Percentiles rank a stretch among this genome's conserved stretches.
These are phyloP conservation scores for Crithidia sp. DNA, from an alignment of 208 protist species.

Conservation along the genomic window DNA sequence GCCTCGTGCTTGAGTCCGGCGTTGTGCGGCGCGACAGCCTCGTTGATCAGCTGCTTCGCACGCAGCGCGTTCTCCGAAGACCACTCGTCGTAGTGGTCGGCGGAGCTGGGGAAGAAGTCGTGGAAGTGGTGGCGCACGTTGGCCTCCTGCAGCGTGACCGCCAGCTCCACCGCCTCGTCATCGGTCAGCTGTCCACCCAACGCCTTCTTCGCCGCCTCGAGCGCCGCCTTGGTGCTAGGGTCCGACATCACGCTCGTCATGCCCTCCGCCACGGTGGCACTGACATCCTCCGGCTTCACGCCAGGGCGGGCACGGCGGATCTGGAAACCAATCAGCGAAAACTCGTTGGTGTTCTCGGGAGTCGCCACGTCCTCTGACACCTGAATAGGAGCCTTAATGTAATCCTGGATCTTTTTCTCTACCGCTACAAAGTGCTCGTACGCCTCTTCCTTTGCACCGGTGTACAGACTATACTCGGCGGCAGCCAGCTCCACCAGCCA, in stretches of 20 bases:
- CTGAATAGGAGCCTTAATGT: constrained; percentile 45
- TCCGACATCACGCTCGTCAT: constrained; percentile 54
- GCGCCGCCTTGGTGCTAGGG: constrained; percentile 27
- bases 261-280: constrained; percentile 53
- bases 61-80: constrained; percentile 42
- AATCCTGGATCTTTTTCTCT: constrained; percentile 60
- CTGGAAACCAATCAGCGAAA: constrained; percentile 67
- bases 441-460: constrained; percentile 60
- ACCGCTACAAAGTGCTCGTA: constrained; percentile 62
- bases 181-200: constrained; percentile 63
- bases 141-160: constrained; percentile 62
- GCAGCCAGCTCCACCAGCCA: constrained; percentile 78
- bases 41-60: constrained; percentile 48
- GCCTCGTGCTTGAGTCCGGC: constrained; percentile 40
- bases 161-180: constrained; percentile 76
- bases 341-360: constrained; percentile 65
- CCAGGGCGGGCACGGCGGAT: constrained; percentile 48
- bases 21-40: constrained; percentile 44
- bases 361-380: constrained; percentile 51
- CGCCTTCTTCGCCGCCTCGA: constrained; percentile 61
- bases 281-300: constrained; percentile 37
- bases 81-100: constrained; percentile 73
- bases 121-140: constrained; percentile 82
- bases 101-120: constrained; percentile 69
- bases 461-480: constrained; percentile 83